These are phyloP conservation scores for Candida koratica DNA, from an alignment of 805 yeast genomes.

Conservation along the genomic window DNA sequence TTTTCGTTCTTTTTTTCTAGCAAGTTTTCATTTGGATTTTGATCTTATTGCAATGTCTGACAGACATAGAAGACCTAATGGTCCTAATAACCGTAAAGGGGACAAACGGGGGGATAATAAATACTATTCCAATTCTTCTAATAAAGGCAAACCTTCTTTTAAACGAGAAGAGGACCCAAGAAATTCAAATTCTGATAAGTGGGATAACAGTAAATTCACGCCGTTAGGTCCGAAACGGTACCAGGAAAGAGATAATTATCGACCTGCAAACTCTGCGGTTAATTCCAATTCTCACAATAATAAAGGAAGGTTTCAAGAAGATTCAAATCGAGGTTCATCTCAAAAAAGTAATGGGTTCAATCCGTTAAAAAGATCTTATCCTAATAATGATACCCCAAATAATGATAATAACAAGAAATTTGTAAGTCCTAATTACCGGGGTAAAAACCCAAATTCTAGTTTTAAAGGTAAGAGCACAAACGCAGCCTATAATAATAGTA, in stretches of 20 bases:
- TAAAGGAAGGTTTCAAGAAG: not conserved
- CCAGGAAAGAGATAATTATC: constrained; percentile 23
- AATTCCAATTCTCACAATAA: not conserved
- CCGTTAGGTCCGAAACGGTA: constrained; percentile 21
- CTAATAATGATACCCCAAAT: constrained; percentile 6
- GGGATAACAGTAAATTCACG: constrained; percentile 5
- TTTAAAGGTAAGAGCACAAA: not conserved
- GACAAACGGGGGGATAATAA: constrained; percentile 1
- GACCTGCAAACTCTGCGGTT: constrained; percentile 13
- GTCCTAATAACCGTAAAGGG: constrained; percentile 16
- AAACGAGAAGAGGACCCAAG: constrained; percentile 13
- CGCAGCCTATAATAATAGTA: not conserved
- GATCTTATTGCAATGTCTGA: constrained; percentile 25
- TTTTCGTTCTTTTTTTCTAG: constrained; percentile 4
- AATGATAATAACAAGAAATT: constrained; percentile 1
- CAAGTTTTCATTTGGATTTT: not conserved
- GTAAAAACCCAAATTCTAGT: constrained; percentile 1
- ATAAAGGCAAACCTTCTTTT: constrained; percentile 6
- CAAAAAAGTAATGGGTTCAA: not conserved
- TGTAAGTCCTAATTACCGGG: constrained; percentile 6
- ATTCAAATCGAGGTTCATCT: not conserved
- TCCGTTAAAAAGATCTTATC: constrained; percentile 9
- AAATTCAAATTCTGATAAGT: constrained; percentile 3
- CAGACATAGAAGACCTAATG: constrained; percentile 25
- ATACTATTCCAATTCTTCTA: not conserved